These are phyloP conservation scores for Staphylotrichum tortipilum DNA, from an alignment of 495 filamentous ascomycete genomes.

Conservation along the genomic window DNA sequence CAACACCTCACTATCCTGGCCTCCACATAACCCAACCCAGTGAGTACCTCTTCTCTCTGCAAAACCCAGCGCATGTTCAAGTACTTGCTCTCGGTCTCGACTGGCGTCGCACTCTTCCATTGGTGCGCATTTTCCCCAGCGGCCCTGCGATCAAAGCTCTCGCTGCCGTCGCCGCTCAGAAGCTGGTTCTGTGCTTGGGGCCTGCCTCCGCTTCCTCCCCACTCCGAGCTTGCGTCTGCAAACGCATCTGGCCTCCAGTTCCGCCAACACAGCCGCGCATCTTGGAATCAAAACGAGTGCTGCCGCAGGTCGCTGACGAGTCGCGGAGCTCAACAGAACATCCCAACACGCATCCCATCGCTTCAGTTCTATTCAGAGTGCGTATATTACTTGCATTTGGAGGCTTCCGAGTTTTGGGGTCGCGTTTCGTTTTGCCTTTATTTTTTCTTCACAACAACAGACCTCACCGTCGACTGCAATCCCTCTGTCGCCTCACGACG, in stretches of 20 bases:
- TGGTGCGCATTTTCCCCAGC: not conserved
- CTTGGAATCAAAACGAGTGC: conserved; percentile 6
- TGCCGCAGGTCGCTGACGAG: not conserved
- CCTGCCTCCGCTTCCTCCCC: not conserved
- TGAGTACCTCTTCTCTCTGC: conserved; percentile 22
- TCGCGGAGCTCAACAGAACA: conserved; percentile 9
- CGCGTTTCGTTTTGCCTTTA: no score
- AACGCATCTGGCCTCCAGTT: conserved; percentile 1
- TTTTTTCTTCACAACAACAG: no score
- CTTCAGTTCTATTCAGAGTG: conserved; percentile 19
- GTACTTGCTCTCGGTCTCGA: conserved; percentile 15
- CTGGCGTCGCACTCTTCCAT: conserved; percentile 5
- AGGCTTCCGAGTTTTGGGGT: conserved; percentile 28
- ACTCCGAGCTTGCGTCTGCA: conserved; percentile 2
- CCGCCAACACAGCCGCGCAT: conserved; percentile 4
- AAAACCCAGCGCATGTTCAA: conserved; percentile 13
- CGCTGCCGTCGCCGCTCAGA: conserved; percentile 5
- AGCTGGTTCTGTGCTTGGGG: not conserved
- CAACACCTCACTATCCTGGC: conserved; percentile 19
- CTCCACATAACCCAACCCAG: conserved; percentile 10
- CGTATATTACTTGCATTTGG: conserved; percentile 14
- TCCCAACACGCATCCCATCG: conserved; percentile 8
- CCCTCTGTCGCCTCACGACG: conserved; percentile 21
- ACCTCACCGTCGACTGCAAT: conserved; percentile 28
- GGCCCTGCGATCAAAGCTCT: conserved; percentile 1